Evolutionary conservation across 2,329 filamentous ascomycete species (phyloP), one percentile per base, ranked within the genome.

Genomic region (Chalaropsis thielavioides): DNA sequence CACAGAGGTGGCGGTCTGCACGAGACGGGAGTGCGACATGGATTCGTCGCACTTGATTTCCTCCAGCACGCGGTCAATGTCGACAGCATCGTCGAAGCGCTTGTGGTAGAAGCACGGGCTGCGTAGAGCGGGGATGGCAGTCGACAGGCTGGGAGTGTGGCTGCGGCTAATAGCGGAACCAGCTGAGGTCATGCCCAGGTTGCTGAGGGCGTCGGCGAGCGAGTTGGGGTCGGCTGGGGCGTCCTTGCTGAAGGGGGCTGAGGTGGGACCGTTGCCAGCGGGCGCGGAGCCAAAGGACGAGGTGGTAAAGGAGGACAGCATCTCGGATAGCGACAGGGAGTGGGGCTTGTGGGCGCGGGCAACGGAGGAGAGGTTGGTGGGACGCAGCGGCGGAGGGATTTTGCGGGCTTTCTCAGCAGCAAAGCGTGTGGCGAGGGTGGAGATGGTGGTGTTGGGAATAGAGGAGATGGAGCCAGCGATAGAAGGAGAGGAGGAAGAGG

Each of bases 81-180:
- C 90, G 70, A 99, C 90, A 8, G 92, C 90, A 73, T 96, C 91
- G 71, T 96, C 94, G 72, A 99, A 99, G 68, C 92, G 85, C 76
- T 95, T 89, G 76, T 99, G 94, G 77, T 96, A 97, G 77, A 95
- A 99, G 78, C 94, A 99, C 15, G 94, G 94, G 56, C 92, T 96
- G 70, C 92, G 87, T 63, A 97, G 78, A 10, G 87, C 81, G 11
- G 86, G 82, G 69, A 92, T 80, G 17, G 81, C 70, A 65, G 71
- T 70, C 19, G 71, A 69, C 58, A 74, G 70, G 8, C 72, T 72
- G 41, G 68, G 67, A 2, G 68, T 69, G 35, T 66, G 40, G 70
- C 73, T 72, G 70, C 72, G 72, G 64, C 72, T 72, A n/a, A 3
- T 19, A 17, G 43, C 43, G 35, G 71, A 61, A 38, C 56, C 65